Evolutionary conservation across 345 rosid genomes (phyloP).

Genomic region (Eucalyptus fibrosa): DNA sequence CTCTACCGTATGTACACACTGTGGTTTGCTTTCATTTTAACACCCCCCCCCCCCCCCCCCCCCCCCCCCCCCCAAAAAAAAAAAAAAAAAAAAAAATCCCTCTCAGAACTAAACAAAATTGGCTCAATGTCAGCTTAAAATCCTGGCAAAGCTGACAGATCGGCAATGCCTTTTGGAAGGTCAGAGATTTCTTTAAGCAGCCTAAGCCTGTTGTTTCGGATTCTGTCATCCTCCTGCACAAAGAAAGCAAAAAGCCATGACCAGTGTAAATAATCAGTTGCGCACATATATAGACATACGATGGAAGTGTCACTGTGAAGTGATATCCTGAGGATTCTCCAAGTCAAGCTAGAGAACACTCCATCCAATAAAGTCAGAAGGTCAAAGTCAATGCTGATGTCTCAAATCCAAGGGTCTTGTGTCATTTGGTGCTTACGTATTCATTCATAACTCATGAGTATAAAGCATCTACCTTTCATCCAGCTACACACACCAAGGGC

Average conservation of each 20-base stretch:
- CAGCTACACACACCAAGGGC: neutral
- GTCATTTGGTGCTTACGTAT: neutral
- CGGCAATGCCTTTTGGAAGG: conserved; percentile 71
- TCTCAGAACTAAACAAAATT: neutral
- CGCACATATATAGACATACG: neutral
- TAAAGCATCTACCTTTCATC: neutral
- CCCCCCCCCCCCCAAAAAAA: too few relatives aligned
- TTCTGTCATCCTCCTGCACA: conserved; percentile 65
- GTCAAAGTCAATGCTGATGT: neutral
- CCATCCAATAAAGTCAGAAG: neutral
- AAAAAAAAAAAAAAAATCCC: neutral
- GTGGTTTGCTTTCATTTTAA: neutral
- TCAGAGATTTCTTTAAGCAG: conserved; percentile 63
- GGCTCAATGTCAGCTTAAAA: conserved; percentile 21
- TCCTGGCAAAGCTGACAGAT: conserved; percentile 72
- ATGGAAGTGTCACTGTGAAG: neutral
- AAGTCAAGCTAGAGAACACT: neutral
- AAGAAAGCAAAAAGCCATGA: neutral
- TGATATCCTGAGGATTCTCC: neutral
- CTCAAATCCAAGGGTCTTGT: neutral
- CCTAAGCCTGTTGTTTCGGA: conserved; percentile 67
- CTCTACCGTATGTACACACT: neutral
- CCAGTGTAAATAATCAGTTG: neutral
- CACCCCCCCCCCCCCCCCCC: too few relatives aligned
- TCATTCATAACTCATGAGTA: neutral